phyloP scores from a whole-genome alignment of 2,329 filamentous ascomycete genomes.

The Venturia asperata region DNA sequence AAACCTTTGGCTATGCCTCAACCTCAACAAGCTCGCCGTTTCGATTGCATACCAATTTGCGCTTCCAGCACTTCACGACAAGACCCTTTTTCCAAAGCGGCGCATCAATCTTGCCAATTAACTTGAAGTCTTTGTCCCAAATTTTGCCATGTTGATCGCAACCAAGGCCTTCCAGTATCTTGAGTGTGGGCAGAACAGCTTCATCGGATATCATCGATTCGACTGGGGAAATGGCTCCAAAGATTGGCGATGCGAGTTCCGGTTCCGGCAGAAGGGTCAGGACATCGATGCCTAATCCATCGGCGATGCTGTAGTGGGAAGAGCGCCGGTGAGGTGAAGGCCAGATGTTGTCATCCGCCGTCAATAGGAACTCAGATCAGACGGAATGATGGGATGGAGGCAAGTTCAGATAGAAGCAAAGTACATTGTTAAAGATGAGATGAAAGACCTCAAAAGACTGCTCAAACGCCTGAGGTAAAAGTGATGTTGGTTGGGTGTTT shows the following conservation, averaged over 20 bases:
- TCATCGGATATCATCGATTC: constrained; percentile 22
- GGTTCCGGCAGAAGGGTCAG: not conserved
- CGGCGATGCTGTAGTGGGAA: too few species aligned
- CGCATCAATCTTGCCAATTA: constrained; percentile 41
- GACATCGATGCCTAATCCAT: not conserved
- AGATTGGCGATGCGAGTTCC: not conserved
- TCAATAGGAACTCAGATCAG: too few species aligned
- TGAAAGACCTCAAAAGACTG: too few species aligned
- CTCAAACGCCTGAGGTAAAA: too few species aligned
- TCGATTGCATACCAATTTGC: not conserved
- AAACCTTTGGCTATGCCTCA: too few species aligned
- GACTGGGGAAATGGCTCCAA: not conserved
- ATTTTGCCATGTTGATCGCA: constrained; percentile 52
- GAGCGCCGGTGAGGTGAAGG: too few species aligned
- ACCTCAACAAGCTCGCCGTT: not conserved
- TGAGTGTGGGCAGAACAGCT: constrained; percentile 35
- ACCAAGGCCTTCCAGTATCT: constrained; percentile 46
- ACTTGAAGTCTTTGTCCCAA: constrained; percentile 43
- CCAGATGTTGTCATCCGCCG: too few species aligned
- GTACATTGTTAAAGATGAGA: too few species aligned
- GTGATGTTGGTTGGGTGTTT: too few species aligned
- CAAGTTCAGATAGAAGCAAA: too few species aligned
- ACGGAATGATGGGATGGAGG: too few species aligned
- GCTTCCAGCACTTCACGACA: not conserved
- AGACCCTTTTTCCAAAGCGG: not conserved